A percentile compares a stretch with the other conserved stretches of the same genome.
Conservation (phyloP, 2,329 filamentous ascomycete species). For the Aspergillus sclerotialis region DNA sequence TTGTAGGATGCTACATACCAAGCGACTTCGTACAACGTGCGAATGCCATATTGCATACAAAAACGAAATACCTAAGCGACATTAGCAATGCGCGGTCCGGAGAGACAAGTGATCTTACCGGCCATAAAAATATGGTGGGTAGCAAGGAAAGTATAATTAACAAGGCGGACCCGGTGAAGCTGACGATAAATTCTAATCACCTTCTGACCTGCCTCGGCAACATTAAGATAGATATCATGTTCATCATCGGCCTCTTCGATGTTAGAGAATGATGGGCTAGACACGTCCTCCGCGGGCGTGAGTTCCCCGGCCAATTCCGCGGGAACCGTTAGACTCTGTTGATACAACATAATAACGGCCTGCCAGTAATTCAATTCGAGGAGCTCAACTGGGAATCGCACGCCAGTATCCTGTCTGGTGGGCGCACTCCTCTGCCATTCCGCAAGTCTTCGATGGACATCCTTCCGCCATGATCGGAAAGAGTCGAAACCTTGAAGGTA, state of each 20-base stretch:
- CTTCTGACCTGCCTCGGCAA: slow-evolving; percentile 89
- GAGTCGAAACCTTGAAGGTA: slow-evolving; percentile 78
- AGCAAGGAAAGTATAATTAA: slow-evolving; percentile 93
- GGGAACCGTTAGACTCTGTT: slow-evolving; percentile 82
- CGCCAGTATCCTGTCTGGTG: slow-evolving; percentile 69
- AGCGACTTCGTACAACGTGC: slow-evolving; percentile 71
- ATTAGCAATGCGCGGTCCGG: slow-evolving; percentile 4
- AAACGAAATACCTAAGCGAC: slow-evolving; percentile 65
- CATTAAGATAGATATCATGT: slow-evolving; percentile 86
- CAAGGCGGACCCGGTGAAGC: slow-evolving; percentile 76
- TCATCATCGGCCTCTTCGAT: slow-evolving; percentile 58
- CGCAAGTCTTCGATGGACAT: slow-evolving; percentile 74
- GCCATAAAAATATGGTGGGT: slow-evolving; percentile 98
- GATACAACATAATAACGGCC: slow-evolving; percentile 89
- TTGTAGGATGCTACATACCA: slow-evolving; percentile 53
- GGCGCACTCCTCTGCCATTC: slow-evolving; percentile 85
- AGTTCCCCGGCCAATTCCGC: slow-evolving; percentile 76
- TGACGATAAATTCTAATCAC: slow-evolving; percentile 87
- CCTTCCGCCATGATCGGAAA: slow-evolving; percentile 79
- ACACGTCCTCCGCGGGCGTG: slow-evolving; percentile 51
- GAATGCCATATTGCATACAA: slow-evolving; percentile 98
- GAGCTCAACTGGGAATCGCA: slow-evolving; percentile 83
- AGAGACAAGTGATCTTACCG: slow-evolving; percentile 44
- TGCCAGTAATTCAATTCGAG: slow-evolving; percentile 97
- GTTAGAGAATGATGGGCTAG: slow-evolving; percentile 46